Conservation (phyloP, 768 basidiomycete genomes). For the Tulasnella sp. region DNA sequence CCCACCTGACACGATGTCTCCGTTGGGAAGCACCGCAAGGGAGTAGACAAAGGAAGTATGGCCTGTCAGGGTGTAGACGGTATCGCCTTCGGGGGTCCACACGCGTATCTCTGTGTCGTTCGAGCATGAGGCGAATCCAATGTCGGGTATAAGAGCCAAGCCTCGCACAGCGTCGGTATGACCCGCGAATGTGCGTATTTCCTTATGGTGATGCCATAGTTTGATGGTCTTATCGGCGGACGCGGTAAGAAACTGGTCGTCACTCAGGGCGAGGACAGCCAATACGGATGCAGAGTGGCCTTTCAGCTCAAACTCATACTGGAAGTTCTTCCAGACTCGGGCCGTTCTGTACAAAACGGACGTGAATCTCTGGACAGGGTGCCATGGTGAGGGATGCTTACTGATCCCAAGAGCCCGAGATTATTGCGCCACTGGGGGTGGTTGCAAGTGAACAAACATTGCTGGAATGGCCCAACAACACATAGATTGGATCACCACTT, state of each 20-base stretch:
- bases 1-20: slow-evolving; percentile 78
- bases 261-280: slow-evolving; percentile 74
- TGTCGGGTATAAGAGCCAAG: slow-evolving; percentile 63
- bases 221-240: slow-evolving; percentile 94
- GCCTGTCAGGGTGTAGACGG: slow-evolving; percentile 68
- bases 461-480: slow-evolving; percentile 75
- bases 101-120: slow-evolving; percentile 95
- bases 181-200: slow-evolving; percentile 61
- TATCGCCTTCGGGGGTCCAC: slow-evolving; percentile 76
- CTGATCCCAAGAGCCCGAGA: slow-evolving; percentile 98
- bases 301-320: slow-evolving; percentile 56
- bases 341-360: slow-evolving; percentile 51
- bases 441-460: slow-evolving; percentile 82
- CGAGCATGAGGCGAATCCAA: slow-evolving; percentile 89
- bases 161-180: slow-evolving; percentile 89
- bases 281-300: slow-evolving; percentile 89
- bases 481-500: slow-evolving; percentile 64
- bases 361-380: background rate
- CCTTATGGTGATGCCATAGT: slow-evolving; percentile 70
- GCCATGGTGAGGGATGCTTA: slow-evolving; percentile 26
- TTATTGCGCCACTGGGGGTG: slow-evolving; percentile 55
- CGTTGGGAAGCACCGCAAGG: slow-evolving; percentile 64
- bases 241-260: slow-evolving; percentile 68
- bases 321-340: slow-evolving; percentile 81
- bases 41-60: slow-evolving; percentile 97